phyloP scores from a whole-genome alignment of 805 yeast species.

The Saccharomycopsis guyanensis region DNA sequence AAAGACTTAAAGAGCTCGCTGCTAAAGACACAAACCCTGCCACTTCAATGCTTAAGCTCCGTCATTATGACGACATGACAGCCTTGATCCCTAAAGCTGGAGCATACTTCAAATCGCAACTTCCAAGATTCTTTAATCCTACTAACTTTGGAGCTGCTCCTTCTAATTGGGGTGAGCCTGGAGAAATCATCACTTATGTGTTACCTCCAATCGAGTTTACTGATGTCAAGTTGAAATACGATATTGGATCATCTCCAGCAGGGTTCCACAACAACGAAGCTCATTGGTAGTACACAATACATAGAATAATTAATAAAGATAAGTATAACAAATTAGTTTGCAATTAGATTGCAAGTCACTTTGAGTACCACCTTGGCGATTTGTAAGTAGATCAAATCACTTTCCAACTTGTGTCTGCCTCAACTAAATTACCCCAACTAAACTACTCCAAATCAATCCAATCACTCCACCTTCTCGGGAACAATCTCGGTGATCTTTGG shows the following conservation, averaged over 20 bases:
- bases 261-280: conserved; percentile 6
- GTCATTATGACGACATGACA: conserved; percentile 10
- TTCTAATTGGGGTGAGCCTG: conserved; percentile 5
- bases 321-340: background rate
- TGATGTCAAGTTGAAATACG: conserved; percentile 1
- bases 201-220: conserved; percentile 3
- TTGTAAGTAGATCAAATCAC: too few relatives aligned
- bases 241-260: conserved; percentile 5
- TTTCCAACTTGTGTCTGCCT: too few relatives aligned
- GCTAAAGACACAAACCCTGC: conserved; percentile 1
- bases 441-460: too few relatives aligned
- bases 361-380: too few relatives aligned
- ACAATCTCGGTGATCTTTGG: background rate
- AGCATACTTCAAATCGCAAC: conserved; percentile 1
- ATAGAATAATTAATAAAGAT: background rate
- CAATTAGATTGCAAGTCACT: too few relatives aligned
- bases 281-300: background rate
- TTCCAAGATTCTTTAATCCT: conserved; percentile 2
- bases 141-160: conserved; percentile 3
- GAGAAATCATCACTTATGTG: conserved; percentile 6
- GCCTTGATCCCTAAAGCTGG: conserved; percentile 1
- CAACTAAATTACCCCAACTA: too few relatives aligned
- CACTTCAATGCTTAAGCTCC: conserved; percentile 1
- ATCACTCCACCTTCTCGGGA: background rate
- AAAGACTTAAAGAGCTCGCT: background rate